These are phyloP conservation scores for Piper betle DNA, from an alignment of 164 flowering plant species.

Conservation along the genomic window DNA sequence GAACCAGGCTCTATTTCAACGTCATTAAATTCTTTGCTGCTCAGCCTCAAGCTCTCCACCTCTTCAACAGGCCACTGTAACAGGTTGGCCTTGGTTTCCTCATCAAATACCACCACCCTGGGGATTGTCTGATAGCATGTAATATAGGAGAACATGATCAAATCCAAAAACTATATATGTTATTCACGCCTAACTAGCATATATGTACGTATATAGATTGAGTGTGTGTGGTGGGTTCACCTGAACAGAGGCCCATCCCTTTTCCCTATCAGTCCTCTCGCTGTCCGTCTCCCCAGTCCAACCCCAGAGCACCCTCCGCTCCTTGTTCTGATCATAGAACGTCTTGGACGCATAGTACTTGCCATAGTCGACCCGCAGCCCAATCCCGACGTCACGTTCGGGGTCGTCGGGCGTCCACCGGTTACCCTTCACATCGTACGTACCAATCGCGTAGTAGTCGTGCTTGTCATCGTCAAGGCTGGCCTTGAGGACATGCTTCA, in stretches of 20 bases:
- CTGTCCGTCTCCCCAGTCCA: conserved; percentile 72
- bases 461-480: conserved; percentile 56
- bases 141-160: not conserved
- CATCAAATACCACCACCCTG: conserved; percentile 48
- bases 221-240: conserved; percentile 42
- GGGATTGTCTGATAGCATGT: conserved; percentile 28
- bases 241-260: conserved; percentile 10
- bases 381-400: conserved; percentile 54
- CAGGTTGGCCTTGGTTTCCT: conserved; percentile 45
- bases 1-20: conserved; percentile 40
- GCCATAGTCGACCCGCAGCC: conserved; percentile 59
- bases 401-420: conserved; percentile 63
- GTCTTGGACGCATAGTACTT: conserved; percentile 76
- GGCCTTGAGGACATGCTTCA: conserved; percentile 67
- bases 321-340: conserved; percentile 55
- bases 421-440: conserved; percentile 23
- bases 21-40: conserved; percentile 17
- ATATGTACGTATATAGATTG: not conserved
- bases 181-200: not conserved
- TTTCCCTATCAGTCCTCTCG: conserved; percentile 40
- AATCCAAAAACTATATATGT: too few species aligned
- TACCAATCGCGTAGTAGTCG: conserved; percentile 75
- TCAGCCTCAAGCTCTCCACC: conserved; percentile 49
- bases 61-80: conserved; percentile 85
- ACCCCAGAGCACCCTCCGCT: conserved; percentile 72